Evolutionary conservation across 2,329 filamentous ascomycete species (phyloP).

Genomic region (Aspergillus terreus): DNA sequence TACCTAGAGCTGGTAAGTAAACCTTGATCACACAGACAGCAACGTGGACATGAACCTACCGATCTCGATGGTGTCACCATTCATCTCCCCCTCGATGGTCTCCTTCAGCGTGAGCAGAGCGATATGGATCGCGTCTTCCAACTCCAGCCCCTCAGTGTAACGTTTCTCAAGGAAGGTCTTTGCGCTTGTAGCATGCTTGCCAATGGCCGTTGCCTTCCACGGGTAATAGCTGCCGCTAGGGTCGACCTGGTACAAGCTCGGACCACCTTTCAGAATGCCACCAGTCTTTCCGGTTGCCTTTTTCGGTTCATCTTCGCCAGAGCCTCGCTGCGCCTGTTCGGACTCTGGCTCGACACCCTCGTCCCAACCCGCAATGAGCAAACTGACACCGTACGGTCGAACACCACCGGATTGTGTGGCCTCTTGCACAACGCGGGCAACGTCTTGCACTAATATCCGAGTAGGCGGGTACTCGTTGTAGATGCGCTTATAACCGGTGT

Average conservation of each 20-base stretch:
- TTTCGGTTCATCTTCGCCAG: constrained; percentile 59
- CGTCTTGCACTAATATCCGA: constrained; percentile 97
- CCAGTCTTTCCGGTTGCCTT: constrained; percentile 83
- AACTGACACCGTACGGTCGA: constrained; percentile 89
- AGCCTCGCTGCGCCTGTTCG: constrained; percentile 56
- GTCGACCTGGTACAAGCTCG: constrained; percentile 97
- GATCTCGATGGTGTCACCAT: constrained; percentile 96
- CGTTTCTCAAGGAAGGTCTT: constrained; percentile 99
- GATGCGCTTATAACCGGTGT: constrained; percentile 98
- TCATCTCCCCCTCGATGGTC: constrained; percentile 99
- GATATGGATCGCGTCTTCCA: constrained; percentile 98
- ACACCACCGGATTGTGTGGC: constrained; percentile 98
- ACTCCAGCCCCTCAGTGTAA: constrained; percentile 93
- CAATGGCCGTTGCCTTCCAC: constrained; percentile 98
- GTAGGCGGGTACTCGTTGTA: constrained; percentile 99
- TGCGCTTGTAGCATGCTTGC: constrained; percentile 95
- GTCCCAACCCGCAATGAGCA: constrained; percentile 96
- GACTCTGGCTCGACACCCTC: constrained; percentile 89
- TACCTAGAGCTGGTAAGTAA: constrained; percentile 57
- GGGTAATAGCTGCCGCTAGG: constrained; percentile 99
- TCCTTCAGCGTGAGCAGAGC: constrained; percentile 96
- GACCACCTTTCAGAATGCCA: constrained; percentile 90
- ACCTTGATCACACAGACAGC: not conserved
- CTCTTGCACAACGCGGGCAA: constrained; percentile 97
- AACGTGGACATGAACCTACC: constrained; percentile 53